Percentiles rank a stretch among this genome's conserved stretches.
These are phyloP conservation scores for Micractinium conductrix DNA, from an alignment of 139 green algal genomes.

Conservation along the genomic window DNA sequence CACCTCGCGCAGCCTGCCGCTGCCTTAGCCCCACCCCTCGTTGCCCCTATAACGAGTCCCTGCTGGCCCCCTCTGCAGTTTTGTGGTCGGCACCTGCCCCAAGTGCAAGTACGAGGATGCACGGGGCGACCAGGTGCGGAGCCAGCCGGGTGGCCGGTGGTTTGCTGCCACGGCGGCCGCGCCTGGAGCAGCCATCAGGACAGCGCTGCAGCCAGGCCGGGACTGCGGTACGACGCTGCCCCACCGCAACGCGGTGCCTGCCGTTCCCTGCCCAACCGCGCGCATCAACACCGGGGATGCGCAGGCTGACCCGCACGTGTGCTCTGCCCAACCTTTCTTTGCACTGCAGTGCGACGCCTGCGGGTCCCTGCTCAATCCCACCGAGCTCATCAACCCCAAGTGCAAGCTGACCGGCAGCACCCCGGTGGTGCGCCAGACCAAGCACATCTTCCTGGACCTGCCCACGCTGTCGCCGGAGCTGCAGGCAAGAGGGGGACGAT, in stretches of 20 bases:
- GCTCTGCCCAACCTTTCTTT: too few relatives aligned
- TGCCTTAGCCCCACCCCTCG: not conserved
- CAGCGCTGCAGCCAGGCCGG: too few relatives aligned
- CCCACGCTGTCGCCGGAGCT: constrained; percentile 77
- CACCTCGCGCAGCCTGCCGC: not conserved
- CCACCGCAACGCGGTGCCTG: too few relatives aligned
- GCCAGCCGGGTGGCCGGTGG: too few relatives aligned
- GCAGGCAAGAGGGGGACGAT: too few relatives aligned
- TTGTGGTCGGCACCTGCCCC: constrained; percentile 94
- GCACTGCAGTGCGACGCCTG: constrained; percentile 92
- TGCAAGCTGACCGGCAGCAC: constrained; percentile 88
- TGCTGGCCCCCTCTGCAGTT: constrained; percentile 52
- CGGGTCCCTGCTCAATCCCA: constrained; percentile 92
- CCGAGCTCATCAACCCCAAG: constrained; percentile 90
- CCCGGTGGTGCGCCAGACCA: constrained; percentile 77
- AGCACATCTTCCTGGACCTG: constrained; percentile 97
- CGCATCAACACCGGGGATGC: too few relatives aligned
- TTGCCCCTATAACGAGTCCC: too few relatives aligned
- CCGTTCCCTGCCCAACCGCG: too few relatives aligned
- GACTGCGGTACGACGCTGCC: too few relatives aligned
- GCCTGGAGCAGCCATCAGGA: too few relatives aligned
- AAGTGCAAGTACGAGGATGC: constrained; percentile 87
- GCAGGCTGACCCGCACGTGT: too few relatives aligned
- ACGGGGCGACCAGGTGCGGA: constrained; percentile 68
- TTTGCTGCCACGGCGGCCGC: too few relatives aligned